Evolutionary conservation across 805 yeast genomes (phyloP), one percentile per base, ranked within the genome.

Genomic region (Yamadazyma kitorensis): DNA sequence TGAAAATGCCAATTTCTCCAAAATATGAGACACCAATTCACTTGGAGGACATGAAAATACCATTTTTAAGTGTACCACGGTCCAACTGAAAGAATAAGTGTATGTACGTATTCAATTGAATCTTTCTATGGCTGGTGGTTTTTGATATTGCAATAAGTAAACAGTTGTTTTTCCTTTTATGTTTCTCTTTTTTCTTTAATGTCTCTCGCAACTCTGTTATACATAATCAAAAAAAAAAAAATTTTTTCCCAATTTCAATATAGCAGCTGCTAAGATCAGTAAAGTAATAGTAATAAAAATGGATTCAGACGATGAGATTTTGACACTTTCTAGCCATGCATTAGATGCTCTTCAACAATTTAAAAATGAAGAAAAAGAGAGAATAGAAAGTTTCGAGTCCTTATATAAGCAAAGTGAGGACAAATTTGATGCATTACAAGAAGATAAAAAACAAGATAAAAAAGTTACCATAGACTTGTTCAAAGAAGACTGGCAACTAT

Each of bases 401-500:
- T 53, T 86, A 33, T 69, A 67, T 43, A 53, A 67, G 34, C 61
- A 66, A 34, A 85, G 89, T 7, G 87, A 84, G 45, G 70, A 74
- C 20, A 61, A 62, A 5, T 76, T 66, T 44, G 72, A 68, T n/a
- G n/a, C n/a, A n/a, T n/a, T n/a, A n/a, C n/a, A n/a, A n/a, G 58
- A 32, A 46, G 41, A 33, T 6, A 29, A 43, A 8, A 28, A 40
- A 10, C 37, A 20, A 11, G 34, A 35, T 19, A 36, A 47, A 11
- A 48, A 54, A 51, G 39, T 74, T 35, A 74, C 79, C 14, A 89
- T 89, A 58, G 86, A 81, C 34, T 68, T 77, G 24, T 88, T 88
- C 57, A 70, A 83, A 52, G 96, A 88, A 58, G 95, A 88, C 59
- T 88, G 97, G 97, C 93, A 86, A 52, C 68, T 89, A 24, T 86